Evolutionary conservation across 1,139 yeast genomes (phyloP).

Genomic region (Yamadazyma sp.): DNA sequence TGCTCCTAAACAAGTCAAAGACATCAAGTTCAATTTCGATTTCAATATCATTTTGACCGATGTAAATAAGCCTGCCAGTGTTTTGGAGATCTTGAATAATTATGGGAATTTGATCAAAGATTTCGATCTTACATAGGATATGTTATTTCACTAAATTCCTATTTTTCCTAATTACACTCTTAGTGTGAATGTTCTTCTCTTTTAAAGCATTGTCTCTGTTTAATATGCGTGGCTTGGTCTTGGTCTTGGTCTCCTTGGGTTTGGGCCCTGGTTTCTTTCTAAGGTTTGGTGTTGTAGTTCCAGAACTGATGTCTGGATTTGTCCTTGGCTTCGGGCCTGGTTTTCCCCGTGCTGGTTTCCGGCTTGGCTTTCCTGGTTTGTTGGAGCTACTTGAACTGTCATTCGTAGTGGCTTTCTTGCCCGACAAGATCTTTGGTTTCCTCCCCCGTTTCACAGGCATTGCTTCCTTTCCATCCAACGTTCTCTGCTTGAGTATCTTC

Average conservation of each 20-base stretch:
- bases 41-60: slow-evolving; percentile 9
- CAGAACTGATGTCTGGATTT: neutral
- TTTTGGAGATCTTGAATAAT: neutral
- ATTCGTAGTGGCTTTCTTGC: no score
- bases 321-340: neutral
- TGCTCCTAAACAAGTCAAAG: slow-evolving; percentile 17
- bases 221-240: no score
- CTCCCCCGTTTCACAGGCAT: neutral
- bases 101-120: neutral
- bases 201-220: no score
- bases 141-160: neutral
- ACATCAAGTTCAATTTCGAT: slow-evolving; percentile 9
- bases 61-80: neutral
- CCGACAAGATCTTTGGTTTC: neutral
- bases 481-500: no score
- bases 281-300: neutral
- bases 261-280: neutral
- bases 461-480: neutral
- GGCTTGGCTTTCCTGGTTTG: neutral
- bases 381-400: no score
- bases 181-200: neutral
- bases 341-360: neutral
- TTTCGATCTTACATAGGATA: neutral
- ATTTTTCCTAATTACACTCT: neutral
- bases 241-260: neutral